Evolutionary conservation across 1,139 yeast species (phyloP).

Genomic region (Candida tropicalis): DNA sequence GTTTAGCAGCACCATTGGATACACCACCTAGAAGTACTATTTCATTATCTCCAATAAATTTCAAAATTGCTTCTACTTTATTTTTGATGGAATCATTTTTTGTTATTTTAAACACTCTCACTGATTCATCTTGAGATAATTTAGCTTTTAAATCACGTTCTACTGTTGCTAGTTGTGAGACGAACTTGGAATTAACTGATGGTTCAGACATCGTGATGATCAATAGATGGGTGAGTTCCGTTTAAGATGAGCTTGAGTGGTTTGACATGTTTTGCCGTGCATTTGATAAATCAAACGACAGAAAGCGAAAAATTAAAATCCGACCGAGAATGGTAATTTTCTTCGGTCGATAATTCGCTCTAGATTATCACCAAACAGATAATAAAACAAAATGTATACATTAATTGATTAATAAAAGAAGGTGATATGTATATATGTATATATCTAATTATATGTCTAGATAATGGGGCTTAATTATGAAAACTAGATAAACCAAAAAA

Average conservation of each 20-base stretch:
- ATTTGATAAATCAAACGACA: not conserved
- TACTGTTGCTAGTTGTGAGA: not conserved
- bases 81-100: constrained; percentile 31
- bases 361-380: too few relatives aligned
- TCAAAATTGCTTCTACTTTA: constrained; percentile 21
- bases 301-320: not conserved
- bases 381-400: too few relatives aligned
- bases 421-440: not conserved
- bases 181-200: constrained; percentile 3
- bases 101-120: constrained; percentile 19
- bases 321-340: too few relatives aligned
- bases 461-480: not conserved
- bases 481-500: not conserved
- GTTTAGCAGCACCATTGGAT: constrained; percentile 26
- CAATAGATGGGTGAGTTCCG: not conserved
- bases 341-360: too few relatives aligned
- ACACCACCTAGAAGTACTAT: constrained; percentile 20
- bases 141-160: constrained; percentile 2
- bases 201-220: constrained; percentile 2
- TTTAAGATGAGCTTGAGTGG: not conserved
- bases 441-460: not conserved
- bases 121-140: constrained; percentile 4
- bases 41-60: constrained; percentile 12
- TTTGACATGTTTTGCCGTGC: not conserved
- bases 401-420: too few relatives aligned